phyloP scores from a whole-genome alignment of 1,284 basidiomycete genomes.

The Chondrostereum purpureum region DNA sequence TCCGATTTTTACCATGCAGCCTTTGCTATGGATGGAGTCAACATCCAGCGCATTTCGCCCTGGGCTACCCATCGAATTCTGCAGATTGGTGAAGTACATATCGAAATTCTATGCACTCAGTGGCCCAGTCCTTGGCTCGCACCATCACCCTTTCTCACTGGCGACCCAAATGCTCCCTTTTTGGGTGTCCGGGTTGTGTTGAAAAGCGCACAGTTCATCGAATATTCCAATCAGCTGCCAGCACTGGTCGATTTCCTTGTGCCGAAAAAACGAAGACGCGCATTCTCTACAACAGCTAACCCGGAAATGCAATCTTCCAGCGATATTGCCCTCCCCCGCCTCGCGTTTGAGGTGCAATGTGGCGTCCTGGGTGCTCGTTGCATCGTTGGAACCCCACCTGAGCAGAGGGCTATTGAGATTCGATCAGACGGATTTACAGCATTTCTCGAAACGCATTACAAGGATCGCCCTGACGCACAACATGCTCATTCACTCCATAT shows the following conservation, averaged over 20 bases:
- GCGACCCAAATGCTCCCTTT: slow-evolving; percentile 55
- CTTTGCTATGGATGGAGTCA: slow-evolving; percentile 29
- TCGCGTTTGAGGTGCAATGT: slow-evolving; percentile 40
- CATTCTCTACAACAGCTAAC: too few relatives aligned
- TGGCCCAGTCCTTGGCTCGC: slow-evolving; percentile 54
- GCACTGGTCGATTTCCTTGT: too few relatives aligned
- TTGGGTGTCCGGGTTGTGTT: slow-evolving; percentile 45
- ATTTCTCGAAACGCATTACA: too few relatives aligned
- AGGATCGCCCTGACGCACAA: too few relatives aligned
- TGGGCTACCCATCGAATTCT: slow-evolving; percentile 32
- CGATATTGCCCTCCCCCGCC: slow-evolving; percentile 53
- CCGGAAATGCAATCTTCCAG: too few relatives aligned
- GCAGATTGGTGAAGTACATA: slow-evolving; percentile 33
- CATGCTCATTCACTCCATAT: too few relatives aligned
- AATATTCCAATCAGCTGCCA: slow-evolving; percentile 31
- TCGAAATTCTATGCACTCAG: slow-evolving; percentile 44
- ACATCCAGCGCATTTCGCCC: slow-evolving; percentile 30
- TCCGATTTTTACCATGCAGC: slow-evolving; percentile 42
- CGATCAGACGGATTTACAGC: slow-evolving; percentile 39
- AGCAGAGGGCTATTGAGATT: slow-evolving; percentile 39
- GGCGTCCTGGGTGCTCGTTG: slow-evolving; percentile 42
- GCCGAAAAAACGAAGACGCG: too few relatives aligned
- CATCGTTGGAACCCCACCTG: slow-evolving; percentile 35
- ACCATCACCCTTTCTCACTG: slow-evolving; percentile 42
- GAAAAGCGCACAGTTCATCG: slow-evolving; percentile 40